A percentile compares a stretch with the other conserved stretches of the same genome.
Conservation (phyloP, 805 yeast species). For the Saccharomycopsis oosterbeekiorum region DNA sequence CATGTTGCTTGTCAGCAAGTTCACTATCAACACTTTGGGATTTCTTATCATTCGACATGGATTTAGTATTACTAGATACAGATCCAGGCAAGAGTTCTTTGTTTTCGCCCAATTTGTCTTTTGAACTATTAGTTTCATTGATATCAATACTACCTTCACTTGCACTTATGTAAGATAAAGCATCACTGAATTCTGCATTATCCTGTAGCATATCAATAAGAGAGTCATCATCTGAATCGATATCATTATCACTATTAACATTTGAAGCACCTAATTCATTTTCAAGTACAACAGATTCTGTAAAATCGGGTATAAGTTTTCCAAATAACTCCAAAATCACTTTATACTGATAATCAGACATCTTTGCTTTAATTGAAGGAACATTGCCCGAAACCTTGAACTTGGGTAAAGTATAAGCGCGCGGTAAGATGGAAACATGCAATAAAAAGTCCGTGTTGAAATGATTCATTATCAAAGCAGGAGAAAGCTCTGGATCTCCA, state of each 20-base stretch:
- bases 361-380: conserved; percentile 57
- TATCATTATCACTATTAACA: not conserved
- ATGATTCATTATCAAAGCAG: conserved; percentile 60
- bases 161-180: conserved; percentile 12
- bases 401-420: conserved; percentile 62
- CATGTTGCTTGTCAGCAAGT: conserved; percentile 9
- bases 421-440: conserved; percentile 80
- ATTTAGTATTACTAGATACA: not conserved
- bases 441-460: conserved; percentile 63
- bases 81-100: not conserved
- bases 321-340: conserved; percentile 72
- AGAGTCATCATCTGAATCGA: conserved; percentile 7
- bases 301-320: conserved; percentile 49
- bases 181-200: conserved; percentile 19
- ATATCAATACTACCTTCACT: conserved; percentile 4
- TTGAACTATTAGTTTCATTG: conserved; percentile 13
- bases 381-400: conserved; percentile 68
- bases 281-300: conserved; percentile 20
- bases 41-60: not conserved
- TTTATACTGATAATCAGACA: conserved; percentile 87
- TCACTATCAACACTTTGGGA: conserved; percentile 1
- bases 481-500: conserved; percentile 1
- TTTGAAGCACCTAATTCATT: conserved; percentile 25
- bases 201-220: conserved; percentile 12
- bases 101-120: conserved; percentile 8